Conservation (phyloP, 2,329 filamentous ascomycete species). For the Alternaria conjuncta region DNA sequence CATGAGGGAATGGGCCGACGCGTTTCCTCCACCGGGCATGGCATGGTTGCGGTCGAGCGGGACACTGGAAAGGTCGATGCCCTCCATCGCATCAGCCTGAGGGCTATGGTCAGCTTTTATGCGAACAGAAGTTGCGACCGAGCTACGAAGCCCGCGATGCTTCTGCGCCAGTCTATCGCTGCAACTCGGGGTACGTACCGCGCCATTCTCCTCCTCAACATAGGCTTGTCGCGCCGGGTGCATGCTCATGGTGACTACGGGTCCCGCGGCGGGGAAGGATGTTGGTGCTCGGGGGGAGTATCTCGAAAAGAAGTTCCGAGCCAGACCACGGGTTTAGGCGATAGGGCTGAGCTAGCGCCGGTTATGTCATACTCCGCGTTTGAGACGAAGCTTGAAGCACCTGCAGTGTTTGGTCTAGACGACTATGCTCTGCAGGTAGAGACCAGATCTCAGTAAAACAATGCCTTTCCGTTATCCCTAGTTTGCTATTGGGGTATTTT, state of each 20-base stretch:
- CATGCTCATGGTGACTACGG: conserved; percentile 58
- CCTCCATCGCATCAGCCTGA: conserved; percentile 61
- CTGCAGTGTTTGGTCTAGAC: conserved; percentile 17
- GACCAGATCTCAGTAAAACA: conserved; percentile 17
- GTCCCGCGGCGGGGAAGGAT: conserved; percentile 19
- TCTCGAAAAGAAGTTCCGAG: conserved; percentile 28
- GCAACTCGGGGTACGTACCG: conserved; percentile 61
- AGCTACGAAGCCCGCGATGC: conserved; percentile 18
- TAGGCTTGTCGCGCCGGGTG: conserved; percentile 93
- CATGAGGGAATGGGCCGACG: conserved; percentile 84
- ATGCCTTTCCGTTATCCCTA: not conserved
- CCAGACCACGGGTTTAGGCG: conserved; percentile 23
- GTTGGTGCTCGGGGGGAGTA: conserved; percentile 17
- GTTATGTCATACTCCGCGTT: conserved; percentile 32
- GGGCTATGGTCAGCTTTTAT: conserved; percentile 13
- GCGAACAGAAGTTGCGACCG: not conserved
- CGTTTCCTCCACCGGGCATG: conserved; percentile 74
- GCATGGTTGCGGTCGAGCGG: conserved; percentile 85
- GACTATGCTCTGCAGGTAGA: conserved; percentile 1
- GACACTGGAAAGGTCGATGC: conserved; percentile 67
- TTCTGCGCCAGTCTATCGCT: conserved; percentile 22
- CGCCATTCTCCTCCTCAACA: conserved; percentile 79
- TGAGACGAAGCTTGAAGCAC: conserved; percentile 15
- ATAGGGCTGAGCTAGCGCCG: conserved; percentile 39
- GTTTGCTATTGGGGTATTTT: not conserved